Percentiles rank a stretch among this genome's conserved stretches.
Conservation (phyloP, 2,329 filamentous ascomycete species). For the Aspergillus sp. region DNA sequence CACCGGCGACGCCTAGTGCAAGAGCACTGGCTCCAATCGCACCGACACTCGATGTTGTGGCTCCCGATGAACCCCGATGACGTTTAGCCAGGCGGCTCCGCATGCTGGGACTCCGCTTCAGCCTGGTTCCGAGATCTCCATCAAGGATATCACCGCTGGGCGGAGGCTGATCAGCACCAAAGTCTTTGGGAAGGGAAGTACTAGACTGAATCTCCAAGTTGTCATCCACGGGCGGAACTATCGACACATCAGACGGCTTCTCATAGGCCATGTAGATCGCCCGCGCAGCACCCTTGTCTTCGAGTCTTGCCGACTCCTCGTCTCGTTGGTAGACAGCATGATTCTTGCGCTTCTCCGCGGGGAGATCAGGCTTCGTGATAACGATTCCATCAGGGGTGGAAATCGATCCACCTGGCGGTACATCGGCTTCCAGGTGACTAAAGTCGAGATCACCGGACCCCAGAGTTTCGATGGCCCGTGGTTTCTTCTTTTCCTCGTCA, state of each 20-base stretch:
- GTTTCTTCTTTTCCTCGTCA: constrained; percentile 45
- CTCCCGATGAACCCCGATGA: constrained; percentile 74
- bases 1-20: constrained; percentile 58
- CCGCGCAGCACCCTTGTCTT: constrained; percentile 51
- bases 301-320: constrained; percentile 47
- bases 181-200: constrained; percentile 20
- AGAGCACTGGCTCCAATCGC: constrained; percentile 63
- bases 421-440: constrained; percentile 70
- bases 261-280: constrained; percentile 56
- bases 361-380: constrained; percentile 27
- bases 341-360: constrained; percentile 28
- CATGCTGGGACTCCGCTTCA: constrained; percentile 60
- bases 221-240: constrained; percentile 36
- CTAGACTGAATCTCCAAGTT: constrained; percentile 23
- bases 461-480: constrained; percentile 77
- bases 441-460: constrained; percentile 83
- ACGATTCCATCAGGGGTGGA: constrained; percentile 32
- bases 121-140: constrained; percentile 46
- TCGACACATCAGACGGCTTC: constrained; percentile 28
- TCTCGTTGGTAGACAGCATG: constrained; percentile 36
- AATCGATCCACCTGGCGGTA: constrained; percentile 25
- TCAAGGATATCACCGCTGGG: constrained; percentile 58
- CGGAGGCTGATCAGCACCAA: constrained; percentile 55
- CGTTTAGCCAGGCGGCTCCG: constrained; percentile 57
- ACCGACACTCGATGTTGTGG: constrained; percentile 60